Evolutionary conservation across 129 eudicot genomes (phyloP).

Genomic region (Sambucus nigra): DNA sequence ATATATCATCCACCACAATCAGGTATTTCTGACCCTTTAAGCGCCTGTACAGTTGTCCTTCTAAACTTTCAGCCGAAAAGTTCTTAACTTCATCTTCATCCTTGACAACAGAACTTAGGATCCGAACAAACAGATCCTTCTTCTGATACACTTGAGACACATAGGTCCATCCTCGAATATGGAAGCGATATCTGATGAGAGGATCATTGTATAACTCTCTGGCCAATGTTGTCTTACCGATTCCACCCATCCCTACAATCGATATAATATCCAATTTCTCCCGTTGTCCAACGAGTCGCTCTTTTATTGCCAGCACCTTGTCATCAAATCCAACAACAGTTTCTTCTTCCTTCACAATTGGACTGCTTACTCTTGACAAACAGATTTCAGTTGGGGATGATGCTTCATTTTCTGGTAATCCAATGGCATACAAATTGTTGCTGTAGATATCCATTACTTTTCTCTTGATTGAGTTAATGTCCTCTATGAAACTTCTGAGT

Average conservation of each 20-base stretch:
- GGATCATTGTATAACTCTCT: conserved; percentile 23
- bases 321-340: conserved; percentile 25
- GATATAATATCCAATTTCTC: conserved; percentile 22
- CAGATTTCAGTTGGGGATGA: background rate
- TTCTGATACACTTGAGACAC: conserved; percentile 20
- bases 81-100: background rate
- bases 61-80: conserved; percentile 4
- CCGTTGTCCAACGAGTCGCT: conserved; percentile 7
- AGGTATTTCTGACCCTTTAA: conserved; percentile 22
- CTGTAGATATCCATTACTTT: background rate
- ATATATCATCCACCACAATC: conserved; percentile 31
- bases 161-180: conserved; percentile 24
- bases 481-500: conserved; percentile 1
- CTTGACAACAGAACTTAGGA: conserved; percentile 8
- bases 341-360: conserved; percentile 2
- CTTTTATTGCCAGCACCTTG: conserved; percentile 9
- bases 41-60: conserved; percentile 11
- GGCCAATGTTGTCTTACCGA: conserved; percentile 41
- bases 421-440: background rate
- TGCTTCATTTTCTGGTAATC: background rate
- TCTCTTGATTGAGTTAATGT: conserved; percentile 7
- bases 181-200: conserved; percentile 9
- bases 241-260: conserved; percentile 35
- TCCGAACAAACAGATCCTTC: conserved; percentile 15
- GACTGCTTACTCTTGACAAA: background rate